phyloP scores from a whole-genome alignment of 2,329 filamentous ascomycete species.

The Aspergillus tamarii region DNA sequence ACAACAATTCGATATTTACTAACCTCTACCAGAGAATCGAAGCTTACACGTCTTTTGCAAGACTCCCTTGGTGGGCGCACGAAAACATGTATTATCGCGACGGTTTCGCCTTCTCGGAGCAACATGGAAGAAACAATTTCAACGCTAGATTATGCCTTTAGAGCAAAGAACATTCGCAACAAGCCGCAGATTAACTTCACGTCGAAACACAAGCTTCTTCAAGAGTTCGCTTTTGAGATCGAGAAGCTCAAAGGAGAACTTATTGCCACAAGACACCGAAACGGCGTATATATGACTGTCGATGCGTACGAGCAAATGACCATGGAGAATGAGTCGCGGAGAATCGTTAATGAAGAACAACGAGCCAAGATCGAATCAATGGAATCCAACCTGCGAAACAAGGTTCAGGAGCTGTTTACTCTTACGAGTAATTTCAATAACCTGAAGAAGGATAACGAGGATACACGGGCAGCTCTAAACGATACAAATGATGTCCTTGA shows the following conservation, averaged over 20 bases:
- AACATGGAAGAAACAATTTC: slow-evolving; percentile 98
- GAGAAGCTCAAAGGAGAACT: slow-evolving; percentile 93
- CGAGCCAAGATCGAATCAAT: slow-evolving; percentile 88
- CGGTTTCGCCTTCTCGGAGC: slow-evolving; percentile 88
- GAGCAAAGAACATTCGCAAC: slow-evolving; percentile 97
- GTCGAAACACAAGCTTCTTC: slow-evolving; percentile 88
- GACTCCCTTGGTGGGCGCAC: slow-evolving; percentile 94
- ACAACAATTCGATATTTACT: slow-evolving; percentile 30
- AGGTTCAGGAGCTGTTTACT: slow-evolving; percentile 87
- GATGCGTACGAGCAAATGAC: slow-evolving; percentile 90
- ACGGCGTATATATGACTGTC: slow-evolving; percentile 90
- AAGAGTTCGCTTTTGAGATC: slow-evolving; percentile 89
- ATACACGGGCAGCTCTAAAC: slow-evolving; percentile 70
- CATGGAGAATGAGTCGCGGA: slow-evolving; percentile 85
- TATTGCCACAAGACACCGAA: slow-evolving; percentile 87
- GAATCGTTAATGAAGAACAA: slow-evolving; percentile 91
- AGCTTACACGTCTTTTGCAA: slow-evolving; percentile 90
- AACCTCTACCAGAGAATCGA: slow-evolving; percentile 74
- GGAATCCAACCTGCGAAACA: slow-evolving; percentile 87
- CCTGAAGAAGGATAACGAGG: slow-evolving; percentile 87
- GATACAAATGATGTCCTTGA: slow-evolving; percentile 80
- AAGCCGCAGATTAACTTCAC: slow-evolving; percentile 95
- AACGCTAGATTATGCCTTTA: slow-evolving; percentile 95
- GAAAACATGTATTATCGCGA: slow-evolving; percentile 98
- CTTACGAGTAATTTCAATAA: slow-evolving; percentile 85